Percentiles rank a stretch among this genome's conserved stretches.
Evolutionary conservation across 1,139 yeast species (phyloP).

Genomic region (Geotrichum candidum): DNA sequence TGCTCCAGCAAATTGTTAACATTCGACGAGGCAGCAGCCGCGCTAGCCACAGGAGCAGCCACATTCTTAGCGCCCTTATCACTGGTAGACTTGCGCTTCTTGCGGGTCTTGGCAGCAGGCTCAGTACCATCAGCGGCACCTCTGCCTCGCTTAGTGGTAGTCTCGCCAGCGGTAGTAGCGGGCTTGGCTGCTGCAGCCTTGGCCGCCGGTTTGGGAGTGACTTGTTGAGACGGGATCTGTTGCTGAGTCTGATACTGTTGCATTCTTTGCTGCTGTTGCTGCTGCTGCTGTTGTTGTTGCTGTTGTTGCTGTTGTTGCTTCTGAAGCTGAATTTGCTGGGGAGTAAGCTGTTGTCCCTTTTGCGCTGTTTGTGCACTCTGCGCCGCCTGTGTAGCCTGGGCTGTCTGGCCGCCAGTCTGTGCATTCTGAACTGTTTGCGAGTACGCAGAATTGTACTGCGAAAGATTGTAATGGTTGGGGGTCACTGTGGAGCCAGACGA

Average conservation of each 20-base stretch:
- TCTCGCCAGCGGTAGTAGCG: neutral
- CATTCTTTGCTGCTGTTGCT: constrained; percentile 1
- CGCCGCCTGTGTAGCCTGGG: neutral
- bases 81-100: neutral
- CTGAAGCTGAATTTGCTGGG: constrained; percentile 1
- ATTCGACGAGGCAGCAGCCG: neutral
- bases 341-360: neutral
- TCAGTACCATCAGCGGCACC: neutral
- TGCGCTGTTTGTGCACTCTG: neutral
- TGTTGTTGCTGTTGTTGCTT: constrained; percentile 5
- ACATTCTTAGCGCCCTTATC: neutral
- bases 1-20: constrained; percentile 10
- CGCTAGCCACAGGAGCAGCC: neutral
- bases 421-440: neutral
- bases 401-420: neutral
- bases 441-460: neutral
- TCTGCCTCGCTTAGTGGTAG: neutral
- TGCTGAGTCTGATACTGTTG: constrained; percentile 3
- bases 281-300: constrained; percentile 3
- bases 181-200: neutral
- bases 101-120: neutral
- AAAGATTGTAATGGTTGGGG: neutral
- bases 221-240: neutral
- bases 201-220: neutral
- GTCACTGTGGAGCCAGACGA: neutral